Percentiles rank a stretch among this genome's conserved stretches.
phyloP scores from a whole-genome alignment of 202 grass and related monocot genomes.

The Brachypodium distachyon region DNA sequence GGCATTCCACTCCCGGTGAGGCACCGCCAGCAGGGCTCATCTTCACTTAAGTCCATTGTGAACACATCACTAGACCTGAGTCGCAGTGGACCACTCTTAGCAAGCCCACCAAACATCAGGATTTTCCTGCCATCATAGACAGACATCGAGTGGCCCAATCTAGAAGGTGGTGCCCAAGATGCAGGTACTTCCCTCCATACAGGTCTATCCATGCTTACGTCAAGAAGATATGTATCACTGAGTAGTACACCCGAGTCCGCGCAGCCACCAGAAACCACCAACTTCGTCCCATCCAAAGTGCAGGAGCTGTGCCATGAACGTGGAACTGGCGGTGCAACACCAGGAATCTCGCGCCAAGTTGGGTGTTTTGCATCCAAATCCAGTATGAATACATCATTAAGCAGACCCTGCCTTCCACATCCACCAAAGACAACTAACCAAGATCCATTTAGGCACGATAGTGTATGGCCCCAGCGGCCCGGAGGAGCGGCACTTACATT shows the following conservation, averaged over 20 bases:
- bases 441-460: constrained; percentile 85
- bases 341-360: constrained; percentile 80
- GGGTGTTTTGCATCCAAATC: constrained; percentile 86
- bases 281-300: constrained; percentile 81
- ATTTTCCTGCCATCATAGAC: constrained; percentile 87
- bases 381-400: constrained; percentile 92
- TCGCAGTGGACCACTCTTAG: constrained; percentile 77
- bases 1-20: constrained; percentile 91
- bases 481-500: constrained; percentile 72
- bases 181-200: constrained; percentile 89
- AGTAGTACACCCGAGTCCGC: constrained; percentile 86
- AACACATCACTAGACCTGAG: constrained; percentile 81
- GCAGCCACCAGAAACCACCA: constrained; percentile 89
- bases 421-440: constrained; percentile 92
- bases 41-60: constrained; percentile 90
- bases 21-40: constrained; percentile 74
- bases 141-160: constrained; percentile 82
- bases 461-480: constrained; percentile 83
- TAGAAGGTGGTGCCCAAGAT: constrained; percentile 83
- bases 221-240: constrained; percentile 89
- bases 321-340: constrained; percentile 76
- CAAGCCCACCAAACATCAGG: constrained; percentile 87
- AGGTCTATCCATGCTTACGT: constrained; percentile 82
- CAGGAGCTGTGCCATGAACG: constrained; percentile 94
- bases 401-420: constrained; percentile 75